phyloP scores from a whole-genome alignment of 1,284 basidiomycete genomes.

The Boletus mariae region DNA sequence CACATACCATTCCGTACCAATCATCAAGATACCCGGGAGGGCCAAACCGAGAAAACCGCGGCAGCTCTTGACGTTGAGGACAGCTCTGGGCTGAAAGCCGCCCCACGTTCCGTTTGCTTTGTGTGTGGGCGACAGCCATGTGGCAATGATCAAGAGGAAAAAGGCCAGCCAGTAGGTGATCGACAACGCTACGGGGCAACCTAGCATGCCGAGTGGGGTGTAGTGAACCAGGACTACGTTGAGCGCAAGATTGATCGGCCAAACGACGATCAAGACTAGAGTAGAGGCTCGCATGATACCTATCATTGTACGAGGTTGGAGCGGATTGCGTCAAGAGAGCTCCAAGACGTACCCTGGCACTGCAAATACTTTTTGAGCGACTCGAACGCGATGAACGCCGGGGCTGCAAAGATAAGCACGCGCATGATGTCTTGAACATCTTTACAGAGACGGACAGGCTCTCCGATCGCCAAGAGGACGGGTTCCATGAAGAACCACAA shows the following conservation, averaged over 20 bases:
- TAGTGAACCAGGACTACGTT: slow-evolving; percentile 60
- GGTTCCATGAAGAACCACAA: slow-evolving; percentile 62
- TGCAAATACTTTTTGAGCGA: slow-evolving; percentile 76
- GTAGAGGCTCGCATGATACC: slow-evolving; percentile 76
- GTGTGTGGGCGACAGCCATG: slow-evolving; percentile 50
- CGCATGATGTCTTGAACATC: slow-evolving; percentile 64
- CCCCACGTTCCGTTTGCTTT: slow-evolving; percentile 61
- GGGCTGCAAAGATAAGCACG: slow-evolving; percentile 59
- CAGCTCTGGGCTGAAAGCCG: slow-evolving; percentile 45
- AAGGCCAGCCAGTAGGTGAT: slow-evolving; percentile 71
- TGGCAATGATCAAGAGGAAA: slow-evolving; percentile 46
- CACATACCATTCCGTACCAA: slow-evolving; percentile 71
- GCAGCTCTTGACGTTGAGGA: slow-evolving; percentile 50
- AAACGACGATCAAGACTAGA: slow-evolving; percentile 52
- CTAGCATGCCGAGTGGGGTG: slow-evolving; percentile 57
- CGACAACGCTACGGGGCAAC: slow-evolving; percentile 63
- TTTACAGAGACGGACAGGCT: slow-evolving; percentile 49
- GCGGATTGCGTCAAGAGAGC: background rate
- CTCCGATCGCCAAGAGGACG: slow-evolving; percentile 60
- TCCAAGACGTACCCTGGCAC: slow-evolving; percentile 57
- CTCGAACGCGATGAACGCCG: slow-evolving; percentile 74
- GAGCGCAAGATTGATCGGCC: slow-evolving; percentile 60
- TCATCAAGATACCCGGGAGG: slow-evolving; percentile 71
- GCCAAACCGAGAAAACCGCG: slow-evolving; percentile 58
- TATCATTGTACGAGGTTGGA: slow-evolving; percentile 21